Evolutionary conservation across 768 basidiomycete genomes (phyloP), one percentile per base, ranked within the genome.

Genomic region (Tricholoma furcatifolium): DNA sequence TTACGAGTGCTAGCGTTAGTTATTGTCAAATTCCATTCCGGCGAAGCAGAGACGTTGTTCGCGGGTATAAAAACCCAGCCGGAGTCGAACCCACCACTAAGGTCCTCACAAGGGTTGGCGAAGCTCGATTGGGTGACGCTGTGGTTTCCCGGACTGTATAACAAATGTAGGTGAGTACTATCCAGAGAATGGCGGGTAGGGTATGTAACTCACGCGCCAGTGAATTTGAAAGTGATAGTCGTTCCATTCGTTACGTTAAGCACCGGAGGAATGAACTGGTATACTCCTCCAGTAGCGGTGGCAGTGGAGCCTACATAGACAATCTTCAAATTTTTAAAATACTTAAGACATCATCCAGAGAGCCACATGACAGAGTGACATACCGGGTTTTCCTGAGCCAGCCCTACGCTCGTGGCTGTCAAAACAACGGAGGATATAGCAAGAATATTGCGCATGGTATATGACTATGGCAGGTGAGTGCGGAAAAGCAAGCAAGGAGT

Each of bases 111-210:
- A 1, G 81, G 81, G 43, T 64, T 59, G 10, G 57, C 49, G 55
- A 81, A 79, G 0, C 71, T 60, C 9, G 79, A 78, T 61, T 84
- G 81, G 3, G 80, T 79, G 20, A 84, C 70, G 30, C 70, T 70
- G 65, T 83, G 80, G 62, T 80, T 80, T 53, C 79, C 79, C 1
- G 79, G 79, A 21, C 72, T 77, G 43, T 2, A 20, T 24, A 12
- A 34, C 15, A 42, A 50, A 35, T 11, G 34, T 20, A 2, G 10
- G 17, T 18, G 11, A 17, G 23, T 35, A 41, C 7, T 27, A 27
- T 27, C 4, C 27, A 50, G 3, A 30, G 32, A 35, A n/a, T n/a
- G n/a, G n/a, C n/a, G 21, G 17, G 24, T 15, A 23, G 18, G 24
- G 41, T 5, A 10, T 35, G 23, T 17, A 39, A 58, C 77, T 44